Evolutionary conservation across 306 rosid species (phyloP).

Genomic region (Corylus avellana): DNA sequence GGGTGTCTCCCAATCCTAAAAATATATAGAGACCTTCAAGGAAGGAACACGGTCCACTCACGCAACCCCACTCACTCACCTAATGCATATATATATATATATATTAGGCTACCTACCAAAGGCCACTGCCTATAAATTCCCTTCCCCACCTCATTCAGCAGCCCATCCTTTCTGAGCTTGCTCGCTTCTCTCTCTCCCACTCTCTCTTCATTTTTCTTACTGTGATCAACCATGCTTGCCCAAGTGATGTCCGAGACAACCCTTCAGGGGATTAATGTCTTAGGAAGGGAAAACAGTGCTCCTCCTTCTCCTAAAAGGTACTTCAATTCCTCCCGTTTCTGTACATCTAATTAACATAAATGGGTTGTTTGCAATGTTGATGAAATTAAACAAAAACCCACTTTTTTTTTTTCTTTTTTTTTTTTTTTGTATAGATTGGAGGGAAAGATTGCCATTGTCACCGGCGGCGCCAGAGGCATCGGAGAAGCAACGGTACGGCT

Average conservation of each 20-base stretch:
- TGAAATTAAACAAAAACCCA: not conserved
- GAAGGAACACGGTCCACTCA: slow-evolving; percentile 14
- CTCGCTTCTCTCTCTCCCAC: slow-evolving; percentile 13
- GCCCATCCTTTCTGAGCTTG: not conserved
- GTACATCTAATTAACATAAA: not conserved
- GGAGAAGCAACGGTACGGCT: slow-evolving; percentile 78
- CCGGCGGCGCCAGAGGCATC: slow-evolving; percentile 83
- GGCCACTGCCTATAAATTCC: slow-evolving; percentile 15
- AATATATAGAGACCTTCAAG: not conserved
- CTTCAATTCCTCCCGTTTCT: not conserved
- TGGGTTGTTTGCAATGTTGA: not conserved
- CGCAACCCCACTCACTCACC: slow-evolving; percentile 34
- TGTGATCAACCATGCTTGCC: slow-evolving; percentile 51
- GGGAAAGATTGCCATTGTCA: slow-evolving; percentile 79
- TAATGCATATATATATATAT: no score
- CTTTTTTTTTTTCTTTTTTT: not conserved
- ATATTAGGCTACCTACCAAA: not conserved
- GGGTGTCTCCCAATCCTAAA: no score
- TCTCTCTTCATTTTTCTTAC: not conserved
- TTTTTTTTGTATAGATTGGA: slow-evolving; percentile 54
- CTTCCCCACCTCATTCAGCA: not conserved
- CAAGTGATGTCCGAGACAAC: slow-evolving; percentile 60
- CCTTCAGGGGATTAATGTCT: slow-evolving; percentile 48
- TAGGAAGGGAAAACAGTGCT: slow-evolving; percentile 39
- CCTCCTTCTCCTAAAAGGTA: slow-evolving; percentile 59